These are phyloP conservation scores for Phaffomyces opuntiae DNA, from an alignment of 805 yeast genomes.

Conservation along the genomic window DNA sequence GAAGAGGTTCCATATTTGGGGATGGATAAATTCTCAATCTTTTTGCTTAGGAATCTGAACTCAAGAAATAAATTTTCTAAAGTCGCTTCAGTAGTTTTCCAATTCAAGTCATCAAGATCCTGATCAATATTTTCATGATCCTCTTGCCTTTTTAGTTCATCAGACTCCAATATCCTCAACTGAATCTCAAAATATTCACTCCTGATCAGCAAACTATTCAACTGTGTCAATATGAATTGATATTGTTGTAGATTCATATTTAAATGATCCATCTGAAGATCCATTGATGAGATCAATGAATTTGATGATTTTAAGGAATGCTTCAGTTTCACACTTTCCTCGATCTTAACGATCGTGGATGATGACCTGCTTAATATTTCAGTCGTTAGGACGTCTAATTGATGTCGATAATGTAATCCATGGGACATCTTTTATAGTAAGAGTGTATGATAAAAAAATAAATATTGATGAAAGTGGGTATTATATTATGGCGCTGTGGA, in stretches of 20 bases:
- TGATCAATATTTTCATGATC: too few relatives aligned
- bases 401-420: conserved; percentile 6
- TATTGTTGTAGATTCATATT: conserved; percentile 21
- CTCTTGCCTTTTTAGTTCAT: not conserved
- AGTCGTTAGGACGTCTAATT: conserved; percentile 17
- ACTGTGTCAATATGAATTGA: conserved; percentile 21
- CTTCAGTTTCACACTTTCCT: conserved; percentile 18
- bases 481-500: too few relatives aligned
- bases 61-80: conserved; percentile 37
- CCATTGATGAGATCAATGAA: conserved; percentile 15
- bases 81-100: conserved; percentile 41
- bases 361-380: conserved; percentile 17
- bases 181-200: conserved; percentile 27
- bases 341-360: conserved; percentile 15
- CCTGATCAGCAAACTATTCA: conserved; percentile 23
- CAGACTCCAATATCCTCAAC: conserved; percentile 20
- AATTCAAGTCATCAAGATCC: conserved; percentile 28
- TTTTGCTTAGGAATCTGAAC: conserved; percentile 27
- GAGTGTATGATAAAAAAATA: too few relatives aligned
- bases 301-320: conserved; percentile 15
- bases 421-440: not conserved
- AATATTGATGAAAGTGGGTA: too few relatives aligned
- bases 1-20: conserved; percentile 2
- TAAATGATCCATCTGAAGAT: conserved; percentile 16
- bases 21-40: conserved; percentile 9